Percentiles rank a stretch among this genome's conserved stretches.
phyloP scores from a whole-genome alignment of 2,329 filamentous ascomycete species.

The Stachybotrys chlorohalonatus region DNA sequence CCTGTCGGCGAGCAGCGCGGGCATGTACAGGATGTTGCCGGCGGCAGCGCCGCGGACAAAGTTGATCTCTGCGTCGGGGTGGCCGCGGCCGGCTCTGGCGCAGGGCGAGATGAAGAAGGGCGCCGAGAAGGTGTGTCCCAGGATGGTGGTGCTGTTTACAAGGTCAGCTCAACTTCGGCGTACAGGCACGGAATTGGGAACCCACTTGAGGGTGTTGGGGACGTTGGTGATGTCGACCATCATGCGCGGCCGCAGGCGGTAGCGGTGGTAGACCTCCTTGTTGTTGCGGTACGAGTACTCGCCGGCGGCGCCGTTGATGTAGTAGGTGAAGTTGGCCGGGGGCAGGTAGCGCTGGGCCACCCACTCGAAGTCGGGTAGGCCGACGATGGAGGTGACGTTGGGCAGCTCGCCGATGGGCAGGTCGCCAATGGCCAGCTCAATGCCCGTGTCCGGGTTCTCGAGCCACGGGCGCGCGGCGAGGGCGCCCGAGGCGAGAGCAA shows the following conservation, averaged over 20 bases:
- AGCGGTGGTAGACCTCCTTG: constrained; percentile 42
- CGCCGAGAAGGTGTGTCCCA: constrained; percentile 42
- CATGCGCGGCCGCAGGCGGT: constrained; percentile 36
- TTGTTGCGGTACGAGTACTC: constrained; percentile 50
- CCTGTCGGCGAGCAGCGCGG: constrained; percentile 21
- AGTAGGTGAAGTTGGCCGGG: constrained; percentile 42
- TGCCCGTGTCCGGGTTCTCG: constrained; percentile 36
- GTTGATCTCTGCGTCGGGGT: constrained; percentile 37
- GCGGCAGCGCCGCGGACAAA: constrained; percentile 38
- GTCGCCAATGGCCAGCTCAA: constrained; percentile 26
- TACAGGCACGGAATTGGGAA: background rate
- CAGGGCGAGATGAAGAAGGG: constrained; percentile 48
- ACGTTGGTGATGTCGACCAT: constrained; percentile 40
- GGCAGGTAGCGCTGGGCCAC: constrained; percentile 40
- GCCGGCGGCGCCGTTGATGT: constrained; percentile 45
- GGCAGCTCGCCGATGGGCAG: constrained; percentile 28
- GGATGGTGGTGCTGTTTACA: constrained; percentile 31
- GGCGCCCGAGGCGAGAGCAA: constrained; percentile 22
- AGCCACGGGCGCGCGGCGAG: constrained; percentile 33
- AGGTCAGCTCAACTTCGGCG: constrained; percentile 1
- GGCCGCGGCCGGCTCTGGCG: constrained; percentile 33
- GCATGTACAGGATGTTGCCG: constrained; percentile 42
- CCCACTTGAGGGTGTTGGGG: constrained; percentile 25
- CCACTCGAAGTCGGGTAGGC: constrained; percentile 45
- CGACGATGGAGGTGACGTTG: constrained; percentile 32